Evolutionary conservation across 2,329 filamentous ascomycete genomes (phyloP).

Genomic region (Graphiopsis chlorocephala): DNA sequence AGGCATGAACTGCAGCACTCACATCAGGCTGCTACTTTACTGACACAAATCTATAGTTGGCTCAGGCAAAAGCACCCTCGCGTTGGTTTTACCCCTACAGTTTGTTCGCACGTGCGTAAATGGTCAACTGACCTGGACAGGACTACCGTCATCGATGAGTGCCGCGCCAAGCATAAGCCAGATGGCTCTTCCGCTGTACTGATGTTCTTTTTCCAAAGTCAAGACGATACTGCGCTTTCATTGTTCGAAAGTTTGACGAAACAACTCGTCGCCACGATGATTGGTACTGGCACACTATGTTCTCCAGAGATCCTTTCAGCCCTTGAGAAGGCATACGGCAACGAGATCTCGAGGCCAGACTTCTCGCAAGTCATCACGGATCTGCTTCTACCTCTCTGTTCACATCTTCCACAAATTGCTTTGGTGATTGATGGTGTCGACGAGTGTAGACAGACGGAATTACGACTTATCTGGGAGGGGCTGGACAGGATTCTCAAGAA

Average conservation of each 20-base stretch:
- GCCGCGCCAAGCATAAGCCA: neutral
- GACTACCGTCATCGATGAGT: neutral
- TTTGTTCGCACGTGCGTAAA: neutral
- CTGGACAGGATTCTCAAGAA: neutral
- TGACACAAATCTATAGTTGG: neutral
- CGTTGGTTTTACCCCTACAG: neutral
- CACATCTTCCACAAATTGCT: neutral
- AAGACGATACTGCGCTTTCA: neutral
- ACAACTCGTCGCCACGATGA: neutral
- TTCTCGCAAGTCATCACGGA: neutral
- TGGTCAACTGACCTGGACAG: neutral
- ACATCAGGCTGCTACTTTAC: neutral
- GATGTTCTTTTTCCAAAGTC: neutral
- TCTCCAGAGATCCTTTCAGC: neutral
- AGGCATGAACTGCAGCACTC: neutral
- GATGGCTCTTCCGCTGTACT: neutral
- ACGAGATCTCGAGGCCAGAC: neutral
- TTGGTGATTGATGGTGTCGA: neutral
- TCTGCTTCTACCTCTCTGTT: neutral
- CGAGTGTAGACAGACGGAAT: neutral
- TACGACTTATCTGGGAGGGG: neutral
- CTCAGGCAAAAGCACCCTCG: neutral
- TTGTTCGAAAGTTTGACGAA: neutral
- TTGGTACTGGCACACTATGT: neutral
- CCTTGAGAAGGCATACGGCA: neutral